These are phyloP conservation scores for Penstemon eatonii DNA, from an alignment of 257 asterid species.

Conservation along the genomic window DNA sequence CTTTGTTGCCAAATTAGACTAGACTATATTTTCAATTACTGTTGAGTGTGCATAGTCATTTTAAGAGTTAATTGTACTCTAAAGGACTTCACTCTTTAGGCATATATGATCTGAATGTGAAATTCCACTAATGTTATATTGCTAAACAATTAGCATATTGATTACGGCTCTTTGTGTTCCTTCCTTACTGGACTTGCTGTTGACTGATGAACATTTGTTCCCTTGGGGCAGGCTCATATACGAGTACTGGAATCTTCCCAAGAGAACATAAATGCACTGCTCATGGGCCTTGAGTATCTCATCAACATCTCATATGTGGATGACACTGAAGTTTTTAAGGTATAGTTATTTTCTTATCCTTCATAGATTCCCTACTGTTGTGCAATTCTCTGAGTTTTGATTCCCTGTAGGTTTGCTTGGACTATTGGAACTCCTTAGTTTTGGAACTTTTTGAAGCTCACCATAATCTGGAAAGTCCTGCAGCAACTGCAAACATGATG, in stretches of 20 bases:
- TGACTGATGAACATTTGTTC: conserved; percentile 23
- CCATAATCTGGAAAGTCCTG: conserved; percentile 70
- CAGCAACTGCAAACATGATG: conserved; percentile 65
- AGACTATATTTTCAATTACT: conserved; percentile 3
- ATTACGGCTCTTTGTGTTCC: conserved; percentile 4
- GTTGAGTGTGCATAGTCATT: conserved; percentile 8
- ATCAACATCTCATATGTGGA: conserved; percentile 90
- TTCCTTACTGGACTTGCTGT: conserved; percentile 3
- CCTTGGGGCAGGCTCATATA: conserved; percentile 68
- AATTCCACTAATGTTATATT: not conserved
- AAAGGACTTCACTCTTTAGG: not conserved
- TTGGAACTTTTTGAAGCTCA: conserved; percentile 89
- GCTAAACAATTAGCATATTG: conserved; percentile 10
- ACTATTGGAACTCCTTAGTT: conserved; percentile 92
- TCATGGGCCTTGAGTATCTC: conserved; percentile 89
- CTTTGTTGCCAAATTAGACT: not conserved
- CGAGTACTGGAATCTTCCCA: conserved; percentile 77
- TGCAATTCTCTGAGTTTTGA: conserved; percentile 10
- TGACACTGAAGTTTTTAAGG: conserved; percentile 99
- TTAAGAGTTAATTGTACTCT: not conserved
- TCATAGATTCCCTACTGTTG: not conserved
- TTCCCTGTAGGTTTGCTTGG: conserved; percentile 85
- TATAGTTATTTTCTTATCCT: conserved; percentile 27
- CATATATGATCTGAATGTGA: conserved; percentile 4
- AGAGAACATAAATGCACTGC: conserved; percentile 69